Evolutionary conservation across 257 asterid genomes (phyloP).

Genomic region (Forsythia suspensa): DNA sequence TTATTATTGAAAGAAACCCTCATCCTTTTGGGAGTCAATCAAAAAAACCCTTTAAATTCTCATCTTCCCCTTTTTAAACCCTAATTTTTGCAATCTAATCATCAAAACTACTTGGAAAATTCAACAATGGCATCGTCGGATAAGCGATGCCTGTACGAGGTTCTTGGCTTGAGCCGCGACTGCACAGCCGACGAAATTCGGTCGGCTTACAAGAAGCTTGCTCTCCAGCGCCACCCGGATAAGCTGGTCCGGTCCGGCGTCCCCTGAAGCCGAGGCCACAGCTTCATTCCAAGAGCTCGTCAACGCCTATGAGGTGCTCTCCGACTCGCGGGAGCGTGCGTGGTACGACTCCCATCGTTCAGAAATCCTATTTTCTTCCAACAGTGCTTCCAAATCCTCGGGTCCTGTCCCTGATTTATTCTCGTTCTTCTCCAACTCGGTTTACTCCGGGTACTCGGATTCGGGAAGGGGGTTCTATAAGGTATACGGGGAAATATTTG

Average conservation of each 20-base stretch:
- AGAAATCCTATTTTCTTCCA: slow-evolving; percentile 73
- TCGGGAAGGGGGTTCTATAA: slow-evolving; percentile 80
- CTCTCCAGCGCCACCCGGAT: slow-evolving; percentile 98
- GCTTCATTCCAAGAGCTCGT: slow-evolving; percentile 92
- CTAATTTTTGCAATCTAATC: neutral
- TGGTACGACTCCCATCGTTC: slow-evolving; percentile 99
- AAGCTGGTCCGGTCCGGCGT: slow-evolving; percentile 80
- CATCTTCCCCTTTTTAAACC: neutral
- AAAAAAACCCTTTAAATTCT: too few species aligned
- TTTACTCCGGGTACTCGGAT: slow-evolving; percentile 76
- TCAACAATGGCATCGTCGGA: slow-evolving; percentile 63
- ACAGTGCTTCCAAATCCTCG: slow-evolving; percentile 33
- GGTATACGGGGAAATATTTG: slow-evolving; percentile 79
- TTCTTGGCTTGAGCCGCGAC: slow-evolving; percentile 67
- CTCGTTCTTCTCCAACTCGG: slow-evolving; percentile 77
- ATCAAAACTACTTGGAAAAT: neutral
- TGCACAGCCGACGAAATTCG: slow-evolving; percentile 84
- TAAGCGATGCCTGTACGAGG: slow-evolving; percentile 90
- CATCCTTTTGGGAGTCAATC: too few species aligned
- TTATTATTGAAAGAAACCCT: too few species aligned
- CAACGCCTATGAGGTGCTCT: slow-evolving; percentile 90
- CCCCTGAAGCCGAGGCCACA: slow-evolving; percentile 87
- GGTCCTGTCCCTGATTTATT: slow-evolving; percentile 67
- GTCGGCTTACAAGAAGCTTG: slow-evolving; percentile 79
- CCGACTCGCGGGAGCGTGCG: slow-evolving; percentile 82